These are phyloP conservation scores for Blastobotrys parvus DNA, from an alignment of 805 yeast species.

Conservation along the genomic window DNA sequence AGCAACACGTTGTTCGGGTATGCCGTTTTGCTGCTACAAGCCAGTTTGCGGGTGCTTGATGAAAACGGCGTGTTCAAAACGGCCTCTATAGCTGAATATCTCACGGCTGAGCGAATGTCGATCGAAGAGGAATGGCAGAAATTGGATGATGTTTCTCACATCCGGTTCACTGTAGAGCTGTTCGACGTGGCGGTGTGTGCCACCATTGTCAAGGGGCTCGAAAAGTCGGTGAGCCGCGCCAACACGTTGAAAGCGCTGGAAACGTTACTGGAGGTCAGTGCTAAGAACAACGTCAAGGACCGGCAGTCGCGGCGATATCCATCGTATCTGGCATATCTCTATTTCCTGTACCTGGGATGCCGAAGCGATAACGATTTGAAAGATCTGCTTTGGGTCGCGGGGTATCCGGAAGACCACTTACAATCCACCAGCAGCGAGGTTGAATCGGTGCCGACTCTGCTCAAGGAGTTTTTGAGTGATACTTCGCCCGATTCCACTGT, in stretches of 20 bases:
- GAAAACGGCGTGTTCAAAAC: conserved; percentile 16
- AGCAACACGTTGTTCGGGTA: conserved; percentile 15
- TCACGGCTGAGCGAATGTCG: conserved; percentile 7
- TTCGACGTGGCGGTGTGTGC: conserved; percentile 21
- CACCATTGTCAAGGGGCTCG: conserved; percentile 18
- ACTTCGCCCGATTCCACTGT: conserved; percentile 15
- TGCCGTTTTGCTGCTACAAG: conserved; percentile 16
- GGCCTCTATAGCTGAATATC: conserved; percentile 11
- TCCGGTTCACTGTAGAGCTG: conserved; percentile 14
- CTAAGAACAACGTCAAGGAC: conserved; percentile 14
- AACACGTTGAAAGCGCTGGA: conserved; percentile 18
- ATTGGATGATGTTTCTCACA: conserved; percentile 9
- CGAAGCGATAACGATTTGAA: conserved; percentile 17
- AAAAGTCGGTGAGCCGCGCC: conserved; percentile 16
- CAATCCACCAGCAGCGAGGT: conserved; percentile 4
- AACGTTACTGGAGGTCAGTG: conserved; percentile 18
- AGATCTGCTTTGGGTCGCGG: conserved; percentile 21
- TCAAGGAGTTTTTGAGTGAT: conserved; percentile 15
- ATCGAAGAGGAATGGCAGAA: conserved; percentile 14
- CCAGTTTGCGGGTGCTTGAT: conserved; percentile 16
- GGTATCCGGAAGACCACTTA: conserved; percentile 18
- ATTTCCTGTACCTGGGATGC: conserved; percentile 19
- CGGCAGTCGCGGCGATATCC: conserved; percentile 9
- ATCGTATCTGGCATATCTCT: conserved; percentile 18
- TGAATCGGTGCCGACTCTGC: conserved; percentile 14